Evolutionary conservation across 495 filamentous ascomycete species (phyloP), one percentile per base, ranked within the genome.

Genomic region (Penicillium antarcticum): DNA sequence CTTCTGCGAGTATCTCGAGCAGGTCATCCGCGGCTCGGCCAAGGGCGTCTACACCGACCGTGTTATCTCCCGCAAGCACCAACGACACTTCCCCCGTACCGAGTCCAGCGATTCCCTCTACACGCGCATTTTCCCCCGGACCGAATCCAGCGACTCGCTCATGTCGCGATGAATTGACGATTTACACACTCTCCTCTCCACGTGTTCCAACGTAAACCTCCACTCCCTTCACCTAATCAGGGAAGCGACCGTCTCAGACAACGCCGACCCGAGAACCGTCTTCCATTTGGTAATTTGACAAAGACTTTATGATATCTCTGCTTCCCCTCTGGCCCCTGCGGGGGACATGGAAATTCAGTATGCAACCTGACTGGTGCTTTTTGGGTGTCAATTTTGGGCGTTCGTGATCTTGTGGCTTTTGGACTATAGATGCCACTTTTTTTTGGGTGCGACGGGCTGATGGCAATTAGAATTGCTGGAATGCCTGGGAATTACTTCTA

Each of bases 11-110:
- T 77, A 74, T 51, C 68, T 75, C 8, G 63, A 69, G 57, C 56
- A 63, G 1, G 67, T 77, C 7, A 61, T 73, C 19, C 43, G 60
- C 16, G 74, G 74, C 17, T 66, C 67, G 11, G 74, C 71, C 35
- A 72, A 69, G 66, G 72, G 72, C 39, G 61, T 77, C 14, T 77
- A 77, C 59, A 67, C 64, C 24, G 73, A 74, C 56, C 73, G 73
- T 7, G 63, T 66, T 43, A 64, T 72, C 29, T 75, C 72, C 35
- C 67, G 69, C 47, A 72, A 67, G 45, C 68, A 73, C 45, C 72
- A 75, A 45, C 68, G 72, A 7, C 57, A 68, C 49, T 75, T 75
- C 67, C 70, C 70, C 2, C 70, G 72, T 14, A 71, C 66, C 42
- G 72, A 75, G 53, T 75, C 72, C 11, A 73, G 62, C 59, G 72